phyloP scores from a whole-genome alignment of 1,284 basidiomycete genomes.

The Hymenochaete sp. region DNA sequence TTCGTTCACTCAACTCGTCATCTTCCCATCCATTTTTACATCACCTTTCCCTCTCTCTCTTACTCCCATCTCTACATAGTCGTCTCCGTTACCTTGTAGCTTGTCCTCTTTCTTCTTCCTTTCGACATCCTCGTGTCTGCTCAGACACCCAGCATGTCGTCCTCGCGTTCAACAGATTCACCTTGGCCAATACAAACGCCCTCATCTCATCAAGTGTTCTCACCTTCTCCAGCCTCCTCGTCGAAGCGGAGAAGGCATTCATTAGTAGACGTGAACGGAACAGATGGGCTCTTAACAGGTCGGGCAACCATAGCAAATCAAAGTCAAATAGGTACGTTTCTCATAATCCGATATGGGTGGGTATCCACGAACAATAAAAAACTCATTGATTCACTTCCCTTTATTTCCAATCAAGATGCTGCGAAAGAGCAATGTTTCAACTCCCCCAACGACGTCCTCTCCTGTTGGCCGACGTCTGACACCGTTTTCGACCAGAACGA shows the following conservation, averaged over 20 bases:
- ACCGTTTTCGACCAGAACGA: conserved; percentile 26
- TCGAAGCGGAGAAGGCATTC: too few relatives aligned
- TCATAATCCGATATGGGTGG: not conserved
- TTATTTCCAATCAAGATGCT: conserved; percentile 5
- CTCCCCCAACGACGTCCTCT: conserved; percentile 24
- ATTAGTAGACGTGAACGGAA: too few relatives aligned
- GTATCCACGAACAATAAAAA: not conserved
- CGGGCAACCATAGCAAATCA: conserved; percentile 32
- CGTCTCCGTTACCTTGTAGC: not conserved
- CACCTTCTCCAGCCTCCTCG: conserved; percentile 16
- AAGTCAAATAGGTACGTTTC: conserved; percentile 34
- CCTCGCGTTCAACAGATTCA: conserved; percentile 22
- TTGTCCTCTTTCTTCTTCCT: not conserved
- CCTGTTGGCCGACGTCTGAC: conserved; percentile 27
- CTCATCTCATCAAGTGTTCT: conserved; percentile 18
- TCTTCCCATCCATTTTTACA: not conserved
- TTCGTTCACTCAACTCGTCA: too few relatives aligned
- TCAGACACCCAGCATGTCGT: conserved; percentile 29
- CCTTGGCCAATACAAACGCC: conserved; percentile 24
- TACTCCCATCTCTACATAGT: not conserved
- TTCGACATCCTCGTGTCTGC: conserved; percentile 28
- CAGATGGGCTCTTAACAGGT: too few relatives aligned
- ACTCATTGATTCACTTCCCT: conserved; percentile 3
- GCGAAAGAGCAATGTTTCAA: conserved; percentile 13
- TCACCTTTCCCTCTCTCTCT: not conserved